Evolutionary conservation across 2,329 filamentous ascomycete species (phyloP), one percentile per base, ranked within the genome.

Genomic region (Alternaria gaisen): DNA sequence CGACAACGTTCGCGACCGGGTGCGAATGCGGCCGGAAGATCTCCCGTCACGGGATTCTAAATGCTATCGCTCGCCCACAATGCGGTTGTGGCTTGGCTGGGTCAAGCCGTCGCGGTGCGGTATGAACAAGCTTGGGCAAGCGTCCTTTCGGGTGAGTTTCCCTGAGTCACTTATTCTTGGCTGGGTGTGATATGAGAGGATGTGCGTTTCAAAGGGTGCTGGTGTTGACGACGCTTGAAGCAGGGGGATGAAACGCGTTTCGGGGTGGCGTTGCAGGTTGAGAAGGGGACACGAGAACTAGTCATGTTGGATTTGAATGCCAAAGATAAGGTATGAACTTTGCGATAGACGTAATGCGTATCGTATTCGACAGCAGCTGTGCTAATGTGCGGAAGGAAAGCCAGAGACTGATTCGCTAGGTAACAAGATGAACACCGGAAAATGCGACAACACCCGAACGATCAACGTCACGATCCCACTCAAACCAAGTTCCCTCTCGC

Each of bases 401-500:
- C 20, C 32, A 18, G 10, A 6, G 46, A 26, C 6, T 36, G 46
- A 0, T 5, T 16, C 30, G 30, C 46, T 50, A 50, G 32, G 0
- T 12, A 50, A n/a, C 32, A 36, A 12, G 20, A 36, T 50, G 46
- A 61, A 57, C 57, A 53, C 61, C 57, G 28, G 16, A 20, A 52
- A 58, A 61, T 61, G 58, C 54, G 18, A 53, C 38, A 5, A 53
- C 26, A n/a, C 32, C 32, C 12, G 12, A 36, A 36, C 32, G 14
- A 36, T 36, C 7, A 38, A 41, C 34, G 40, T 10, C 3, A 11
- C 26, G 26, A 9, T 5, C 26, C 12, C 14, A 1, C 18, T 69
- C 40, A 78, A 1, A 77, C 56, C 80, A 97, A 77, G 76, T 97
- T 97, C 1, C 94, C 94, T 57, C 94, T 85, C 78, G 91, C 84